Conservation (phyloP, 1,139 yeast species). For the Yamadazyma epiphylla region DNA sequence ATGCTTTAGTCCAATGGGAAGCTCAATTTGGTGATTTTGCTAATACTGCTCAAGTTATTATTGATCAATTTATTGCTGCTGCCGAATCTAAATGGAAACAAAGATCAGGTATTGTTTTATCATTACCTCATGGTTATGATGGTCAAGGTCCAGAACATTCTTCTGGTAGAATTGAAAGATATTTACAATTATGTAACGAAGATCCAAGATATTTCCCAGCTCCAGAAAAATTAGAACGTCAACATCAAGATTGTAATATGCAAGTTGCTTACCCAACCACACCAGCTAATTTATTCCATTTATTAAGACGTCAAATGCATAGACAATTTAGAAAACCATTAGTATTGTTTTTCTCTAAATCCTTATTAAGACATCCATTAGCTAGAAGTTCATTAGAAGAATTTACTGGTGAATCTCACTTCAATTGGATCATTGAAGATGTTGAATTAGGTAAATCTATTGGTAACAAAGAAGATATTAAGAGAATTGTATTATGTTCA, state of each 20-base stretch:
- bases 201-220: slow-evolving; percentile 94
- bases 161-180: slow-evolving; percentile 96
- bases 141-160: slow-evolving; percentile 99
- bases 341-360: slow-evolving; percentile 84
- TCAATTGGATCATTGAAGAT: slow-evolving; percentile 96
- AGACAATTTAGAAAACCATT: slow-evolving; percentile 99
- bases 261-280: slow-evolving; percentile 98
- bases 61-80: slow-evolving; percentile 94
- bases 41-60: slow-evolving; percentile 96
- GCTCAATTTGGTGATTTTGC: slow-evolving; percentile 99
- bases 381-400: slow-evolving; percentile 84
- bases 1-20: slow-evolving; percentile 95
- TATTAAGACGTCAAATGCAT: slow-evolving; percentile 98
- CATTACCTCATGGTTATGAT: slow-evolving; percentile 98
- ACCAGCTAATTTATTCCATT: slow-evolving; percentile 94
- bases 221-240: slow-evolving; percentile 84
- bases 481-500: slow-evolving; percentile 77
- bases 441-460: slow-evolving; percentile 74
- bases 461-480: slow-evolving; percentile 76
- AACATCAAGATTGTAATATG: slow-evolving; percentile 98
- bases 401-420: slow-evolving; percentile 87
- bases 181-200: slow-evolving; percentile 92
- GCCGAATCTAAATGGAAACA: slow-evolving; percentile 99
- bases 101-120: slow-evolving; percentile 92
- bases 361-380: slow-evolving; percentile 93